Conservation (phyloP, 2,329 filamentous ascomycete species). For the Diaporthe aspalathi region DNA sequence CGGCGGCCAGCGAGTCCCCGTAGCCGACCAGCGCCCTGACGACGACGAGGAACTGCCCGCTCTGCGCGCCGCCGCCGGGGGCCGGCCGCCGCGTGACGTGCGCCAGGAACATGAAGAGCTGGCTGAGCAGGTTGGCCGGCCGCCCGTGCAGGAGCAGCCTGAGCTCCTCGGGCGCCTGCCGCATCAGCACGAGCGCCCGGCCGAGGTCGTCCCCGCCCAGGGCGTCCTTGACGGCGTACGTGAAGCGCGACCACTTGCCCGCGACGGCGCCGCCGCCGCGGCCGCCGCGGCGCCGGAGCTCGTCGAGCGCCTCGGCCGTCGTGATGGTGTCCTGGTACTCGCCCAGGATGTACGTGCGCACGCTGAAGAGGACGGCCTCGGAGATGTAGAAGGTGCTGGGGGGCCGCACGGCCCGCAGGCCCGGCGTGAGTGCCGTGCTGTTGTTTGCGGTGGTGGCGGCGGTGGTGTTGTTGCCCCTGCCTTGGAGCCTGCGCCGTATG, state of each 20-base stretch:
- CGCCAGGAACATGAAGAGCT: constrained; percentile 32
- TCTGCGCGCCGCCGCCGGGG: background rate
- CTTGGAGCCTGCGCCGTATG: background rate
- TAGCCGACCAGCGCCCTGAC: constrained; percentile 27
- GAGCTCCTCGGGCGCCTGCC: constrained; percentile 30
- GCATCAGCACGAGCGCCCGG: constrained; percentile 28
- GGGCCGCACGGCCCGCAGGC: background rate
- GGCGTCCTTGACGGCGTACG: constrained; percentile 12
- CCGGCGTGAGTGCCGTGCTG: background rate
- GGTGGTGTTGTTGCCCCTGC: too few relatives aligned
- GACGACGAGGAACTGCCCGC: constrained; percentile 26
- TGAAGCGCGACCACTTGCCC: background rate
- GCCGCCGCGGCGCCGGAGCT: background rate
- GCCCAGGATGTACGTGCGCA: background rate
- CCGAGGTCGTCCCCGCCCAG: constrained; percentile 13
- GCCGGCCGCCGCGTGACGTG: constrained; percentile 17
- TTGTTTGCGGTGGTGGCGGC: background rate
- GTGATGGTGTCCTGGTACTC: constrained; percentile 4
- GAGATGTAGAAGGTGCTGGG: background rate
- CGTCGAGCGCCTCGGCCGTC: background rate
- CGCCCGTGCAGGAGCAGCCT: constrained; percentile 4
- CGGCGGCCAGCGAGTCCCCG: constrained; percentile 7
- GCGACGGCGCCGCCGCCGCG: background rate
- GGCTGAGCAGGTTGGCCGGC: constrained; percentile 26
- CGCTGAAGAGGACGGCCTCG: constrained; percentile 2